Percentiles rank a stretch among this genome's conserved stretches.
Conservation (phyloP, 2,329 filamentous ascomycete genomes). For the Calonectria crousiana region DNA sequence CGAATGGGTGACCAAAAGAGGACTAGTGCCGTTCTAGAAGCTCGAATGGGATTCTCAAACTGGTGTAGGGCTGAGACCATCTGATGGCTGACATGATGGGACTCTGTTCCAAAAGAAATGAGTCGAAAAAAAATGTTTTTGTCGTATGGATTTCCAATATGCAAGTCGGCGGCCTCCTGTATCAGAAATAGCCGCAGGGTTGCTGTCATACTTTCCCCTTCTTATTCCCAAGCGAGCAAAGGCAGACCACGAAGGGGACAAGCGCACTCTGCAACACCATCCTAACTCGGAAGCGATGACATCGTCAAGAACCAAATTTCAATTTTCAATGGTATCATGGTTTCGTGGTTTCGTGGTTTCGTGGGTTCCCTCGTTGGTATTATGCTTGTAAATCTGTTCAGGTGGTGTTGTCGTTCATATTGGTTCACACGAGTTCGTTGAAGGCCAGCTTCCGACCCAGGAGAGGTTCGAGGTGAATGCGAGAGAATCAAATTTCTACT, state of each 20-base stretch:
- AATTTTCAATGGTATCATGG: no score
- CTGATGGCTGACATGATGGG: background rate
- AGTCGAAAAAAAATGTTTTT: no score
- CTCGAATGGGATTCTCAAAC: constrained; percentile 42
- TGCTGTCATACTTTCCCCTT: background rate
- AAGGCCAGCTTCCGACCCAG: no score
- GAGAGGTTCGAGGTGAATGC: background rate
- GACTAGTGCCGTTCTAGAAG: background rate
- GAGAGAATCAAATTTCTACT: no score
- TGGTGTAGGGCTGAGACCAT: constrained; percentile 16
- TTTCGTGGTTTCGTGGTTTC: no score
- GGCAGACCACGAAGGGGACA: background rate
- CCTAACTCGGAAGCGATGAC: background rate
- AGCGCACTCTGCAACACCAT: background rate
- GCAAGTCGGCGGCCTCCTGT: background rate
- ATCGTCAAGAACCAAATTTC: no score
- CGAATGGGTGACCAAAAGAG: constrained; percentile 31
- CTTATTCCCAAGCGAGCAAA: background rate
- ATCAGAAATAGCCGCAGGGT: background rate
- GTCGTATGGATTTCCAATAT: background rate
- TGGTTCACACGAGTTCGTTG: background rate
- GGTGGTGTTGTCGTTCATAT: background rate
- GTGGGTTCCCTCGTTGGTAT: no score
- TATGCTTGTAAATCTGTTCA: background rate
- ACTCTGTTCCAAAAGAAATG: background rate